A percentile compares a stretch with the other conserved stretches of the same genome.
phyloP scores from a whole-genome alignment of 192 early-diverging fungal genomes.

The Coemansia erecta region DNA sequence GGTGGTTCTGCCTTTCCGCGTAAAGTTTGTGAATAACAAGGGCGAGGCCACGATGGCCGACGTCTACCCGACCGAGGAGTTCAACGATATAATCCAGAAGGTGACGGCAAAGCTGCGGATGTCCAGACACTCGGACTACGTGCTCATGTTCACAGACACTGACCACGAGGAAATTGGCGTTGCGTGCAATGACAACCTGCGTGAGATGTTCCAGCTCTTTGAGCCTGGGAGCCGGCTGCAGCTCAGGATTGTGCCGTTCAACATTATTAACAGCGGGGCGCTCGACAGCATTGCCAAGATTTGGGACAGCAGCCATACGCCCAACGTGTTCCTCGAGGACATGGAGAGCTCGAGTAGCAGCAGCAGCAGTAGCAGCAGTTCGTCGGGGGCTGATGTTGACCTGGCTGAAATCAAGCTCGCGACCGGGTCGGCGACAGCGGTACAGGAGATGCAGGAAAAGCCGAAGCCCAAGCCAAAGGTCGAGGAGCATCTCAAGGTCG shows the following conservation, averaged over 20 bases:
- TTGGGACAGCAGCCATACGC: slow-evolving; percentile 41
- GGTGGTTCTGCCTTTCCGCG: slow-evolving; percentile 23
- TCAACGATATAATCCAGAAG: slow-evolving; percentile 30
- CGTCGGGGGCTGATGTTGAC: slow-evolving; percentile 15
- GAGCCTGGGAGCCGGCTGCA: slow-evolving; percentile 42
- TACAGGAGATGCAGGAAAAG: slow-evolving; percentile 14
- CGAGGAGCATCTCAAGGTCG: slow-evolving; percentile 20
- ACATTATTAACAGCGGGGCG: slow-evolving; percentile 40
- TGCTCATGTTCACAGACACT: slow-evolving; percentile 45
- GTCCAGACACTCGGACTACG: slow-evolving; percentile 23
- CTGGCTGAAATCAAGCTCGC: slow-evolving; percentile 24
- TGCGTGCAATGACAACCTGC: slow-evolving; percentile 44
- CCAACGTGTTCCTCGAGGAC: slow-evolving; percentile 31
- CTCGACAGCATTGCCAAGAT: slow-evolving; percentile 36
- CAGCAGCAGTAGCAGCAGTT: slow-evolving; percentile 8
- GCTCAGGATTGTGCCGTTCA: slow-evolving; percentile 41
- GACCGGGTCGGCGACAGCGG: background rate
- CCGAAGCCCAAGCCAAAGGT: background rate
- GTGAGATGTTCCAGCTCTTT: slow-evolving; percentile 48
- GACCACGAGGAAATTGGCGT: slow-evolving; percentile 53
- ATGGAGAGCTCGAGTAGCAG: background rate
- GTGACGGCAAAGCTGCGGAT: slow-evolving; percentile 45
- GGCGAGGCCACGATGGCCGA: slow-evolving; percentile 44
- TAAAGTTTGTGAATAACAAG: slow-evolving; percentile 45
- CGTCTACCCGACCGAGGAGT: slow-evolving; percentile 37